phyloP scores from a whole-genome alignment of 306 rosid species.

The Cicer yamashitae region DNA sequence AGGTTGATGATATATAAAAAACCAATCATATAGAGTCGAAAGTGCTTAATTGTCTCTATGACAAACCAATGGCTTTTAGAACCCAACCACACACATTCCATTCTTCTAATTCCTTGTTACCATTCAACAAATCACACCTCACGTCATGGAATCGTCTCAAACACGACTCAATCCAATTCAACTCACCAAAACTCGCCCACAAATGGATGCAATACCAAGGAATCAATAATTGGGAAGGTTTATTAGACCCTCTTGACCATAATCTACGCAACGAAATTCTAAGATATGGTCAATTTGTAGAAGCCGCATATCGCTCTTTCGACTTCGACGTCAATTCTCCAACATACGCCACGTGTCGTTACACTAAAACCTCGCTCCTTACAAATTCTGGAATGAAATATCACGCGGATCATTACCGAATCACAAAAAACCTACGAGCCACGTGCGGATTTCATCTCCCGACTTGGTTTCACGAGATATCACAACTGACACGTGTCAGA shows the following conservation, averaged over 20 bases:
- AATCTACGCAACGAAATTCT: constrained; percentile 75
- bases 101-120: constrained; percentile 24
- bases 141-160: constrained; percentile 40
- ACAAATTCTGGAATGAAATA: neutral
- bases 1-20: neutral
- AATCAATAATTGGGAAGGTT: constrained; percentile 66
- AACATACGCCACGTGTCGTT: constrained; percentile 44
- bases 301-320: constrained; percentile 70
- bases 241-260: constrained; percentile 83
- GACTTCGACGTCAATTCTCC: constrained; percentile 43
- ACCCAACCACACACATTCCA: constrained; percentile 35
- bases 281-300: constrained; percentile 72
- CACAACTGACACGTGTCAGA: constrained; percentile 41
- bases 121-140: constrained; percentile 47
- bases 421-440: constrained; percentile 43
- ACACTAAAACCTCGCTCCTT: constrained; percentile 13
- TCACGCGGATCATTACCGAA: constrained; percentile 30
- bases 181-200: constrained; percentile 46
- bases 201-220: constrained; percentile 83
- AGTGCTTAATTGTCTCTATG: neutral
- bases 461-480: constrained; percentile 12
- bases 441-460: constrained; percentile 47
- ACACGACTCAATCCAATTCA: constrained; percentile 24
- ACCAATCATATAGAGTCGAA: neutral
- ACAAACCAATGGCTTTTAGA: constrained; percentile 13